Evolutionary conservation across 2,329 filamentous ascomycete species (phyloP), one percentile per base, ranked within the genome.

Genomic region (Aureobasidium sp.): DNA sequence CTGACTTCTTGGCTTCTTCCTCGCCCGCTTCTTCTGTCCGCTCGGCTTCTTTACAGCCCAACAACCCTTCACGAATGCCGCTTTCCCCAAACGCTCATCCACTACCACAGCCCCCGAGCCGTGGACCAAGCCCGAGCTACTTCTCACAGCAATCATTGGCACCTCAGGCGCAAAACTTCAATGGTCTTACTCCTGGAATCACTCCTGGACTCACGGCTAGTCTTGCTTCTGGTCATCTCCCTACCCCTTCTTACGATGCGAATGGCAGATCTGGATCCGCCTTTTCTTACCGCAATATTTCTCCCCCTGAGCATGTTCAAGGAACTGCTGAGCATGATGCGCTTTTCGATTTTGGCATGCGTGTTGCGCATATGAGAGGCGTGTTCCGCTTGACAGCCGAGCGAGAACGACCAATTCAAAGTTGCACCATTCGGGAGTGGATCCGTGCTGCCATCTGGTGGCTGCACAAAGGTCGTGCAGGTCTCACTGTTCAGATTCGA

Each of bases 371-470:
- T 70, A 82, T 94, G 67, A 86, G 84, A 64, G 85, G 88, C 65
- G 79, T 94, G 3, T 95, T 96, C 70, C 81, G 85, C 41, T 74
- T 93, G 47, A 89, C 92, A 62, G 87, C 91, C 0, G 90, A 96
- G 72, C 82, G 86, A 36, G 79, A 87, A 34, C 85, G 84, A 64
- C 85, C 89, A 0, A 71, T 91, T 5, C 79, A 83, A 61, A 80
- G 82, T 34, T 87, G 84, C 55, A 78, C 84, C 0, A 79, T 87
- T 0, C 41, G 63, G 1, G 67, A 68, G 53, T 87, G 92, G 77
- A 79, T 88, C 10, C 82, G 89, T 62, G 87, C 86, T 29, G 86
- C 85, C 3, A 78, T 90, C 0, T 97, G 92, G 92, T 97, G 92
- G 92, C 95, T 96, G 69, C 71, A 96, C 49, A 88, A 85, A 67